Evolutionary conservation across 2,329 filamentous ascomycete species (phyloP).

Genomic region (Fusarium avenaceum): DNA sequence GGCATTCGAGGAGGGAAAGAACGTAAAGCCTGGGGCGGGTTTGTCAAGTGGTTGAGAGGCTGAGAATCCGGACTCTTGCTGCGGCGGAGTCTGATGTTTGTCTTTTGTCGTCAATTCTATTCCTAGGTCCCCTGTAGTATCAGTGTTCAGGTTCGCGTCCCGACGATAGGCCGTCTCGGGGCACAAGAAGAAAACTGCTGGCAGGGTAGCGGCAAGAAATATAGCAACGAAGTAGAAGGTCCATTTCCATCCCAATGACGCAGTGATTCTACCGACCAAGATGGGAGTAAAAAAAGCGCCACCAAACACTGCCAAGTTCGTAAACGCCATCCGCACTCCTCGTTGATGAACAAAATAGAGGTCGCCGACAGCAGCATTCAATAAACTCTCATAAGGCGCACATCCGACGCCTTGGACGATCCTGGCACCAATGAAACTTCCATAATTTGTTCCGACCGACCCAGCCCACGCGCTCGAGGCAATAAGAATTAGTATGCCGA

Average conservation of each 20-base stretch:
- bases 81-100: slow-evolving; percentile 20
- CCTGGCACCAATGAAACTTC: slow-evolving; percentile 80
- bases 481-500: slow-evolving; percentile 81
- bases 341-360: slow-evolving; percentile 89
- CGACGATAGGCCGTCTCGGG: slow-evolving; percentile 87
- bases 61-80: slow-evolving; percentile 17
- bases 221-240: slow-evolving; percentile 91
- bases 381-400: slow-evolving; percentile 89
- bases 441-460: slow-evolving; percentile 74
- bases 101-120: slow-evolving; percentile 32
- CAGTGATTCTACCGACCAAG: slow-evolving; percentile 88
- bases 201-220: slow-evolving; percentile 78
- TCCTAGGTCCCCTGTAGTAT: slow-evolving; percentile 63
- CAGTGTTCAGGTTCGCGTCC: slow-evolving; percentile 76
- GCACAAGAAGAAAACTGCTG: slow-evolving; percentile 80
- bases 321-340: slow-evolving; percentile 88
- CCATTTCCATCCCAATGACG: slow-evolving; percentile 84
- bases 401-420: slow-evolving; percentile 88
- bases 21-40: slow-evolving; percentile 46
- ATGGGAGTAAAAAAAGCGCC: slow-evolving; percentile 80
- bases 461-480: slow-evolving; percentile 84
- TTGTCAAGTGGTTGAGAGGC: slow-evolving; percentile 4
- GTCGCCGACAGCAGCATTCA: slow-evolving; percentile 91
- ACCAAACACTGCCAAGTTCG: slow-evolving; percentile 70
- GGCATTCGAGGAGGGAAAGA: slow-evolving; percentile 52